Base-by-base conservation (phyloP, 2,329 filamentous ascomycete species). In the Arthrobotrys sinensis region DNA sequence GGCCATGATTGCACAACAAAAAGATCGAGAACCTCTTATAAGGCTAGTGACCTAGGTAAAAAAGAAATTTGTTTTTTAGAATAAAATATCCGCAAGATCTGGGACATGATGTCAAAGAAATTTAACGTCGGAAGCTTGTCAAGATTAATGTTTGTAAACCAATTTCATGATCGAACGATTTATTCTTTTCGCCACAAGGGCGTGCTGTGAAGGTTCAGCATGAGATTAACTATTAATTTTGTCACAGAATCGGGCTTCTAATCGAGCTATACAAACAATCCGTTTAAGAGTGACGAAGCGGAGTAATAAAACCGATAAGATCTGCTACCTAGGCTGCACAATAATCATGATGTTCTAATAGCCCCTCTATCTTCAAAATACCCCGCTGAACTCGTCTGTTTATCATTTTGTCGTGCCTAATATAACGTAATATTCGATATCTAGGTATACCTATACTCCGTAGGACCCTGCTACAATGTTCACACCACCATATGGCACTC, bases 21-120 rank as follows among this genome's bases (percentile, higher is more conserved):
- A 28, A 28, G 55, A 43, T 60, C 55, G 55, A 60, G 55, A 60
- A 60, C 55, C 12, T 43, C 36, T 24, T 16, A 21, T 52, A 16
- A 60, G 36, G 34, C 55, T 43, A 43, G 55, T 60, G 55, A 36
- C 24, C 55, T n/a, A 45, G n/a, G n/a, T n/a, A 14, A 2, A 40
- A 60, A 10, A 28, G 24, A 43, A 12, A 12, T 60, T 43, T 24
- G 19, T 43, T 60, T 40, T 40, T 43, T 38, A 21, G 21, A 60
- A 60, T 60, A 28, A 60, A 60, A 40, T 19, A 60, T 43, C 55
- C 55, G 55, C 11, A 8, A 60, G 34, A 60, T 40, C 55, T 24
- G 12, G 55, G 34, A 28, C 36, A 43, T 43, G 55, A 40, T 60
- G 55, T 60, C 55, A 60, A 36, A 57, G 43, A 57, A 57, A 53